Conservation (phyloP, 2,329 filamentous ascomycete species). For the Leptosphaerulina australis region DNA sequence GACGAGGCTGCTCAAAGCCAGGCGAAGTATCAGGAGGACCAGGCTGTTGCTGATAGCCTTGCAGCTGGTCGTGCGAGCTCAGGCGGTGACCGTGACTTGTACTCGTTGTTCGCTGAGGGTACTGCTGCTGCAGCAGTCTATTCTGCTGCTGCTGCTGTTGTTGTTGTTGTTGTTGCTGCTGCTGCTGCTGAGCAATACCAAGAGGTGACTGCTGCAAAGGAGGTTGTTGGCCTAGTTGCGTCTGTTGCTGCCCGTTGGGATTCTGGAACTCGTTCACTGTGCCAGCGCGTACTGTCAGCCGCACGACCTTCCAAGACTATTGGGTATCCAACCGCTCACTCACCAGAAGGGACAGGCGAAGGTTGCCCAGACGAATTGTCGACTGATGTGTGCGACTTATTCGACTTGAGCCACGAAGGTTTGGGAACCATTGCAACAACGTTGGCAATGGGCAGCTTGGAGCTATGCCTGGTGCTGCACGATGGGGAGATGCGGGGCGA, state of each 20-base stretch:
- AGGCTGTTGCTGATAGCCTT: slow-evolving; percentile 36
- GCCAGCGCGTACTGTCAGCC: slow-evolving; percentile 44
- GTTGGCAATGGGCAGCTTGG: slow-evolving; percentile 34
- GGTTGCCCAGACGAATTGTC: slow-evolving; percentile 44
- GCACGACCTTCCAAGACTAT: slow-evolving; percentile 28
- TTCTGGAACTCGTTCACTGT: slow-evolving; percentile 42
- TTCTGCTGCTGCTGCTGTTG: slow-evolving; percentile 10
- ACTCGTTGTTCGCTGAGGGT: slow-evolving; percentile 40
- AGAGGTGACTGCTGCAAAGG: slow-evolving; percentile 17
- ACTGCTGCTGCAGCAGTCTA: slow-evolving; percentile 28
- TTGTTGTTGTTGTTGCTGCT: slow-evolving; percentile 13
- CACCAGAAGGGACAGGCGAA: slow-evolving; percentile 45
- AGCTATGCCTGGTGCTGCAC: slow-evolving; percentile 30
- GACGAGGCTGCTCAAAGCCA: slow-evolving; percentile 25
- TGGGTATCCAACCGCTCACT: slow-evolving; percentile 33
- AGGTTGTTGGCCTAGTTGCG: slow-evolving; percentile 19
- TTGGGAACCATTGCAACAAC: slow-evolving; percentile 49
- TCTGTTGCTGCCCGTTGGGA: slow-evolving; percentile 16
- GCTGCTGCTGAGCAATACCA: slow-evolving; percentile 16
- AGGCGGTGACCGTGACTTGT: slow-evolving; percentile 41
- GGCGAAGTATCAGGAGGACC: slow-evolving; percentile 29
- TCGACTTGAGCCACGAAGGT: slow-evolving; percentile 48
- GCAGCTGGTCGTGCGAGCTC: slow-evolving; percentile 41
- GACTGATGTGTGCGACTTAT: slow-evolving; percentile 47
- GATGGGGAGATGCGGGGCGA: slow-evolving; percentile 29